Conservation (phyloP, 768 basidiomycete genomes). For the Lentinula detonsa region DNA sequence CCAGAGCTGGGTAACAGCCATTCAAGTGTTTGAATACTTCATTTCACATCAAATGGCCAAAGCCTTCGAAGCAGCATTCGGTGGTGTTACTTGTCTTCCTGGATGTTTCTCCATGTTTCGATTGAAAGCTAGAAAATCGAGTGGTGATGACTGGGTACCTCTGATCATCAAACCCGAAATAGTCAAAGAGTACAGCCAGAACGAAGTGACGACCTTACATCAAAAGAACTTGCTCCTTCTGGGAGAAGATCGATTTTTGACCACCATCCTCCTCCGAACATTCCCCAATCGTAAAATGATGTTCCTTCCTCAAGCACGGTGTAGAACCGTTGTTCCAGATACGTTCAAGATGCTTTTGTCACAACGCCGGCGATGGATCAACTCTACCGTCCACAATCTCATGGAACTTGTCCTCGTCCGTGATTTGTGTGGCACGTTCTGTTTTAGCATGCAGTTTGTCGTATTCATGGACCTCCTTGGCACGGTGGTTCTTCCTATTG, state of each 20-base stretch:
- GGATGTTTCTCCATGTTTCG: conserved; percentile 99
- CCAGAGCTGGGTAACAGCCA: conserved; percentile 96
- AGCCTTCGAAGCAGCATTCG: conserved; percentile 98
- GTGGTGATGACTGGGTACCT: conserved; percentile 96
- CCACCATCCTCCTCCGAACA: conserved; percentile 91
- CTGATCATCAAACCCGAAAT: conserved; percentile 96
- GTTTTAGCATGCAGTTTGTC: conserved; percentile 99
- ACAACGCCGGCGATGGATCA: conserved; percentile 98
- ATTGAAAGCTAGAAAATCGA: conserved; percentile 83
- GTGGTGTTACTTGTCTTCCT: conserved; percentile 97
- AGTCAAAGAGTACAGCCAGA: conserved; percentile 94
- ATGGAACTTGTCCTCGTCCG: conserved; percentile 98
- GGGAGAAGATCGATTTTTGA: conserved; percentile 98
- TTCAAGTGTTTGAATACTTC: conserved; percentile 98
- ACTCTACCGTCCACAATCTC: conserved; percentile 97
- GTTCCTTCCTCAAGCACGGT: conserved; percentile 95
- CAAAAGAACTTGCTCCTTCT: conserved; percentile 96
- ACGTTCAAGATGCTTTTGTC: conserved; percentile 91
- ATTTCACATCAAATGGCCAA: conserved; percentile 98
- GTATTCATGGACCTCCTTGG: conserved; percentile 96
- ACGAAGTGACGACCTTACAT: conserved; percentile 88
- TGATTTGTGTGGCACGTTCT: conserved; percentile 97
- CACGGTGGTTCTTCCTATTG: conserved; percentile 89
- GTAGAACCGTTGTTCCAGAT: conserved; percentile 94
- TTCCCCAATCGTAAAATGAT: conserved; percentile 99